These are phyloP conservation scores for Elaeagnus macrophylla DNA, from an alignment of 306 rosid genomes.

Conservation along the genomic window DNA sequence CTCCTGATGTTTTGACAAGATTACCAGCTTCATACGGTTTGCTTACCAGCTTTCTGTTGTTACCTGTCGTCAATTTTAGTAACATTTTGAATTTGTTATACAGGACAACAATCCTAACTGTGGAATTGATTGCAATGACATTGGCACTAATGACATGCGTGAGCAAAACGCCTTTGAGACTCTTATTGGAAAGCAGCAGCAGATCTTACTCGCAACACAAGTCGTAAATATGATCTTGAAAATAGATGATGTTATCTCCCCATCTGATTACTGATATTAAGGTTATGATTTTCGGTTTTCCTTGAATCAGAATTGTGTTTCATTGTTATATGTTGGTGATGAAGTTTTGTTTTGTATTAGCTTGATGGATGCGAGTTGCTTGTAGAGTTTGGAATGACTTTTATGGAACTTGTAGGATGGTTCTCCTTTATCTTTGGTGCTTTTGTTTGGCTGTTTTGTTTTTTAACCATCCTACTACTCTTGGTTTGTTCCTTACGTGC, in stretches of 20 bases:
- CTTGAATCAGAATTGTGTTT: slow-evolving; percentile 8
- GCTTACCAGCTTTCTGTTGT: too few species aligned
- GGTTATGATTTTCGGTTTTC: slow-evolving; percentile 3
- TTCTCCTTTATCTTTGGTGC: too few species aligned
- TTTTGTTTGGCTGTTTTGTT: too few species aligned
- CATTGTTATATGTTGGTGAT: slow-evolving; percentile 16
- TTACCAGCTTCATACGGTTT: too few species aligned
- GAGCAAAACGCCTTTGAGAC: slow-evolving; percentile 89
- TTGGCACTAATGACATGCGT: slow-evolving; percentile 89
- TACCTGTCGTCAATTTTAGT: not conserved
- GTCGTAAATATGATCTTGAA: slow-evolving; percentile 95
- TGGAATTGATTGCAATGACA: slow-evolving; percentile 89
- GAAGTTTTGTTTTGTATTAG: not conserved
- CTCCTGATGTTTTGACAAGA: not conserved
- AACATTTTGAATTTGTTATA: slow-evolving; percentile 15
- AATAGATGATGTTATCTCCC: slow-evolving; percentile 88
- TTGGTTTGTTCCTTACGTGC: too few species aligned
- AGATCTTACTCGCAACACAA: slow-evolving; percentile 84
- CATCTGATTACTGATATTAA: slow-evolving; percentile 42
- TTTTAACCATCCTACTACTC: too few species aligned
- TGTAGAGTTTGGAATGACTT: too few species aligned
- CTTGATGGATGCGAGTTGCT: too few species aligned
- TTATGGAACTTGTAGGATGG: too few species aligned
- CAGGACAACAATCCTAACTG: slow-evolving; percentile 69
- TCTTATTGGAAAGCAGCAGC: slow-evolving; percentile 93